These are phyloP conservation scores for Pezicula rhizophila DNA, from an alignment of 2,329 filamentous ascomycete species.

Conservation along the genomic window DNA sequence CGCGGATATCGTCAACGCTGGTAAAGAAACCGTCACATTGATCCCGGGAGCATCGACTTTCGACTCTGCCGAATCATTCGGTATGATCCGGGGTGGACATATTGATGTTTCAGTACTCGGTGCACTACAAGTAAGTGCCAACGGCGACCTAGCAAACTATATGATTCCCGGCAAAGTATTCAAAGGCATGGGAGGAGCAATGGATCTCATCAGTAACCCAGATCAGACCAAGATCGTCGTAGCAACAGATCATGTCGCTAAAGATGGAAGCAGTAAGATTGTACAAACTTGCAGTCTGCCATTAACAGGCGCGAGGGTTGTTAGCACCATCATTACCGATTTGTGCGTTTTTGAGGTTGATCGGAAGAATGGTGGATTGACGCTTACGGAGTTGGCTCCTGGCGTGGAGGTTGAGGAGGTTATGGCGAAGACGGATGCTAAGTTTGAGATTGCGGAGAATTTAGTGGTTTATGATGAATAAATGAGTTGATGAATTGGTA, in stretches of 20 bases:
- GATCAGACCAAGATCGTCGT: conserved; percentile 68
- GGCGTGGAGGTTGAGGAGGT: conserved; percentile 65
- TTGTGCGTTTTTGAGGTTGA: conserved; percentile 67
- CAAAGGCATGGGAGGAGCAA: conserved; percentile 81
- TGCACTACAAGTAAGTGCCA: conserved; percentile 62
- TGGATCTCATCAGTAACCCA: conserved; percentile 68
- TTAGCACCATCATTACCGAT: conserved; percentile 69
- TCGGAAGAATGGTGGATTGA: conserved; percentile 51
- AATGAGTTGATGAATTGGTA: conserved; percentile 5
- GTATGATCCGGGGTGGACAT: conserved; percentile 81
- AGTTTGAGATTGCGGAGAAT: conserved; percentile 56
- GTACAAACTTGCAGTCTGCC: conserved; percentile 58
- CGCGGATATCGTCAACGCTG: conserved; percentile 76
- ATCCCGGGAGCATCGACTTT: conserved; percentile 72
- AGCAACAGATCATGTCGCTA: conserved; percentile 63
- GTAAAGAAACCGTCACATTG: conserved; percentile 81
- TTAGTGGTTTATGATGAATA: conserved; percentile 40
- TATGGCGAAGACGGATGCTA: conserved; percentile 62
- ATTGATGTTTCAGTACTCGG: conserved; percentile 81
- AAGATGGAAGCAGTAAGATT: conserved; percentile 62
- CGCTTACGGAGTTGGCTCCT: conserved; percentile 64
- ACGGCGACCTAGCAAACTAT: conserved; percentile 79
- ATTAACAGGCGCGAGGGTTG: conserved; percentile 59
- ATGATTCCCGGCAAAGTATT: conserved; percentile 85
- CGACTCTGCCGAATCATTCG: conserved; percentile 75